Conservation (phyloP, 2,329 filamentous ascomycete genomes). For the Venturia effusa region DNA sequence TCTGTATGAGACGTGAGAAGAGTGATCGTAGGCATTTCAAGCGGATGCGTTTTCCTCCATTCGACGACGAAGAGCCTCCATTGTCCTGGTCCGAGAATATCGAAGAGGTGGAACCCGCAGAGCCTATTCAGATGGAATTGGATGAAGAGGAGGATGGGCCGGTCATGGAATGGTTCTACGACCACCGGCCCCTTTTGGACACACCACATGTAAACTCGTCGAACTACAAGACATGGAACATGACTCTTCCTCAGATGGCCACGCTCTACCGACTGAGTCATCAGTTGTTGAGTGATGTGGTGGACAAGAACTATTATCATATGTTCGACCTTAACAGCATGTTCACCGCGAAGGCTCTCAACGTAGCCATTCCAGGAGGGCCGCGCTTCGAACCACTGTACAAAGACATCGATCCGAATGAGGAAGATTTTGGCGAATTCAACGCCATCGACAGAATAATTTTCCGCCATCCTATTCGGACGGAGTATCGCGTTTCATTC, state of each 20-base stretch:
- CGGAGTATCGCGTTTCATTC: conserved; percentile 89
- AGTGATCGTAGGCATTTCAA: conserved; percentile 94
- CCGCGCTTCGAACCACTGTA: conserved; percentile 94
- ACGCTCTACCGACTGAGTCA: conserved; percentile 85
- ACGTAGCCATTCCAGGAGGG: conserved; percentile 94
- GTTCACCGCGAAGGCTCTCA: conserved; percentile 89
- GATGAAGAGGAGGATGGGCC: conserved; percentile 87
- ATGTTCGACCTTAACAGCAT: conserved; percentile 95
- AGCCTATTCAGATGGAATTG: conserved; percentile 97
- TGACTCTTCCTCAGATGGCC: conserved; percentile 90
- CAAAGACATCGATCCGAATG: conserved; percentile 97
- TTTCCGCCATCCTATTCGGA: conserved; percentile 88
- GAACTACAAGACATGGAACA: conserved; percentile 94
- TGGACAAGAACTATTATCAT: conserved; percentile 96
- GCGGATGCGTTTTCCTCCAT: conserved; percentile 96
- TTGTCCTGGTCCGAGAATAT: conserved; percentile 98
- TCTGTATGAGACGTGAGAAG: conserved; percentile 96
- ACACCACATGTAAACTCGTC: conserved; percentile 91
- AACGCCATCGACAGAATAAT: conserved; percentile 99
- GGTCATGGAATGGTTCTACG: conserved; percentile 96
- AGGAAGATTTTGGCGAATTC: conserved; percentile 98
- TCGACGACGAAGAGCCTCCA: conserved; percentile 96
- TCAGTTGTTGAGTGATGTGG: conserved; percentile 79
- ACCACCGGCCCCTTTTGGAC: conserved; percentile 81
- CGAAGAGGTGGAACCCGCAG: conserved; percentile 92